phyloP scores from a whole-genome alignment of 1,284 basidiomycete species.

The Heterobasidion parviporum region DNA sequence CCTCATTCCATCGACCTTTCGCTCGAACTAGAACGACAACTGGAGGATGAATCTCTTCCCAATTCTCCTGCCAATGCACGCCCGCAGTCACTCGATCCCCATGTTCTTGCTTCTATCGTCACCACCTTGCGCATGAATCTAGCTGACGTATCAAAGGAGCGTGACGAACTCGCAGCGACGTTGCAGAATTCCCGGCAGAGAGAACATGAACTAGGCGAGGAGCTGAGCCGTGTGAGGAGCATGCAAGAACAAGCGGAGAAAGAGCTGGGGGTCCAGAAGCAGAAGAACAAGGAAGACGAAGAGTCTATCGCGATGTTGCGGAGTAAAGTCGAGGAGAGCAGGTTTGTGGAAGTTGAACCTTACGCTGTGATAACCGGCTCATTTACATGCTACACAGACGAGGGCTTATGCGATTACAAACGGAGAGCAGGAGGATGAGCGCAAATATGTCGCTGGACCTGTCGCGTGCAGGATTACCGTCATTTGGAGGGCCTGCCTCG shows the following conservation, averaged over 20 bases:
- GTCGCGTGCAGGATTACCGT: conserved; percentile 34
- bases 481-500: conserved; percentile 33
- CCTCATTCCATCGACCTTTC: conserved; percentile 67
- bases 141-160: conserved; percentile 53
- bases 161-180: conserved; percentile 49
- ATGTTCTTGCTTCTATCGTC: conserved; percentile 66
- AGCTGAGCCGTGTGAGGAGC: conserved; percentile 53
- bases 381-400: conserved; percentile 36
- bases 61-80: conserved; percentile 26
- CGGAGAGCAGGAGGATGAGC: conserved; percentile 67
- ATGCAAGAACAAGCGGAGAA: conserved; percentile 54
- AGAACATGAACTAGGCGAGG: conserved; percentile 52
- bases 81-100: conserved; percentile 59
- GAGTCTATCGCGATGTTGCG: conserved; percentile 75
- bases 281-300: conserved; percentile 68
- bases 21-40: conserved; percentile 68
- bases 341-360: conserved; percentile 34
- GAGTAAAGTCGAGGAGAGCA: conserved; percentile 85
- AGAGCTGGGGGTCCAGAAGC: conserved; percentile 49
- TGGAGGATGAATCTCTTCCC: conserved; percentile 54
- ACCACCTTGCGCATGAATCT: conserved; percentile 57
- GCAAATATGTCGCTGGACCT: conserved; percentile 45
- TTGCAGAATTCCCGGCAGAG: conserved; percentile 41
- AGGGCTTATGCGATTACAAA: conserved; percentile 86
- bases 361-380: neutral